Evolutionary conservation across 345 rosid species (phyloP), one percentile per base, ranked within the genome.

Genomic region (Pseudoturritis turrita): DNA sequence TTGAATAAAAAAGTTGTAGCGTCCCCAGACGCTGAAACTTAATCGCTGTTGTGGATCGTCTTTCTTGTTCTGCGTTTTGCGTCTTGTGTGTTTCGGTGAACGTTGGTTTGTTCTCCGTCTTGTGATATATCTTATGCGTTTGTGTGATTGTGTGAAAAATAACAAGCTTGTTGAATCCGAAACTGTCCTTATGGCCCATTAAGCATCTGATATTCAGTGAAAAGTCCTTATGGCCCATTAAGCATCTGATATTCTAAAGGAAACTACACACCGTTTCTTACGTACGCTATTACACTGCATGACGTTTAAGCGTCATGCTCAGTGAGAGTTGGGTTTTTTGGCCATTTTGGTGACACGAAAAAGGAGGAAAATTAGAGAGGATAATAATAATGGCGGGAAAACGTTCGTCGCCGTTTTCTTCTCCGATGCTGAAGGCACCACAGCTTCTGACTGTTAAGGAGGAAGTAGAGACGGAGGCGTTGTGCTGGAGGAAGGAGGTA

Each of bases 401-500:
- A 44, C 78, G 75, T 8, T 25, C 66, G 19, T 78, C 77, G 73
- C 76, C 80, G 37, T 64, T 68, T 55, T 75, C 74, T 10, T 71
- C 80, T 60, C 81, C 81, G 18, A 6, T 59, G 73, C 68, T 36
- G 45, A 82, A 72, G 51, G 70, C 75, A 69, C 74, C 43, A 28
- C 70, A 55, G 75, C 46, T 61, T 60, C 18, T 46, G 26, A 35
- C 47, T 12, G 51, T 47, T 33, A 61, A 53, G n/a, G 75, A 49
- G 17, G 82, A 80, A 83, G 79, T 40, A 40, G 82, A 77, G 36
- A 37, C 82, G 62, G 68, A 70, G 35, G 39, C 66, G 26, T 53
- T 57, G 28, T 72, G 71, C 64, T 89, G 98, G 98, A 79, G 96
- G 35, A 86, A 85, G 78, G 84, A 84, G 58, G 84, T 89, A 29